Evolutionary conservation across 78 protist genomes (phyloP), one percentile per base, ranked within the genome.

Genomic region (Polysphondylium violaceum): DNA sequence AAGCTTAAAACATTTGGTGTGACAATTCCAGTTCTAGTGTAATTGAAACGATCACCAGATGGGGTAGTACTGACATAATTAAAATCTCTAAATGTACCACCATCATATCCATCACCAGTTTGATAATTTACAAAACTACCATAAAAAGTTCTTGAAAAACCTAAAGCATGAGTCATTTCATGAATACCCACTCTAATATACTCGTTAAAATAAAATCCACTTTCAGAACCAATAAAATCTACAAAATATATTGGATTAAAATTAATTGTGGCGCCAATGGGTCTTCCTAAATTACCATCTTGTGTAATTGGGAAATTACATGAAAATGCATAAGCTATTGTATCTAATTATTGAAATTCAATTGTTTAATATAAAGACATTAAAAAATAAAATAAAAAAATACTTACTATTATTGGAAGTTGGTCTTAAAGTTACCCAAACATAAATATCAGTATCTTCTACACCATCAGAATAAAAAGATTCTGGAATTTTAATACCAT

Each of bases 401-500:
- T 21, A 36, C 73, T 65, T n/a, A 65, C 73, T 65, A 65, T 65
- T 65, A 36, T 27, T 36, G 1, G 73, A 14, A 19, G 63, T 78
- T 83, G 91, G 91, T 64, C 91, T 69, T 29, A 79, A n/a, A 47
- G 91, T 83, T 41, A 83, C 91, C 77, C 79, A 83, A 27, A 83
- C 91, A 36, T 55, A 19, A 4, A 83, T 40, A 83, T 83, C 91
- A 21, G 73, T 44, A 64, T 44, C 29, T 41, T 16, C 9, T 41
- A 47, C 29, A 29, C 59, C 65, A 8, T 21, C 35, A 19, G 50
- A 16, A 55, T 11, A 25, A 68, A 17, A 50, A 5, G 11, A 16
- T 5, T 40, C 19, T 67, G 76, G 89, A 67, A 79, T 67, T 9
- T 51, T 0, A 50, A 78, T 65, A 68, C 77, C 89, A 79, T 55